phyloP scores from a whole-genome alignment of 2,329 filamentous ascomycete genomes.

The Triangularia verruculosa region DNA sequence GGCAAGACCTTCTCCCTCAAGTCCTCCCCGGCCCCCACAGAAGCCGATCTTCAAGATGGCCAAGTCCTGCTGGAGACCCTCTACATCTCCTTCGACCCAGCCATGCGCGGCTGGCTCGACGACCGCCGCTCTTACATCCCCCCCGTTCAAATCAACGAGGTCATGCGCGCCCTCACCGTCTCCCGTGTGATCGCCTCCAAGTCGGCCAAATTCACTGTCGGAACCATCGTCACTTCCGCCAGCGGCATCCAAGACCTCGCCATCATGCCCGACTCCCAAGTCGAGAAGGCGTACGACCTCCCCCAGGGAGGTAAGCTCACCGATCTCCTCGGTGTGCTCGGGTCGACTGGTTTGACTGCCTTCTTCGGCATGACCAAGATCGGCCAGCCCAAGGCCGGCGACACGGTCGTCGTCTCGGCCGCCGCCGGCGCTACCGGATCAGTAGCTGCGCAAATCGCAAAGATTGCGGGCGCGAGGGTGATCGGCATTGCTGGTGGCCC shows the following conservation, averaged over 20 bases:
- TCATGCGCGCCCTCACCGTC: slow-evolving; percentile 58
- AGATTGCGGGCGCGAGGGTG: slow-evolving; percentile 56
- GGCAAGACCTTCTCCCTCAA: slow-evolving; percentile 62
- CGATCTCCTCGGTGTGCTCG: slow-evolving; percentile 53
- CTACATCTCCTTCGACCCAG: slow-evolving; percentile 61
- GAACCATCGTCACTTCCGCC: slow-evolving; percentile 49
- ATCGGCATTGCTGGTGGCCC: slow-evolving; percentile 54
- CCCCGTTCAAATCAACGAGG: slow-evolving; percentile 57
- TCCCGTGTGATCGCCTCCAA: slow-evolving; percentile 51
- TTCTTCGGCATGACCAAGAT: slow-evolving; percentile 66
- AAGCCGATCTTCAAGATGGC: slow-evolving; percentile 47
- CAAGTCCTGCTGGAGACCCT: slow-evolving; percentile 49
- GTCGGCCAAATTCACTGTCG: slow-evolving; percentile 44
- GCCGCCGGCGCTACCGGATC: slow-evolving; percentile 66
- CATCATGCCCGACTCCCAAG: slow-evolving; percentile 45
- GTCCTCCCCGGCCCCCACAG: slow-evolving; percentile 48
- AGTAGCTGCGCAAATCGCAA: slow-evolving; percentile 65
- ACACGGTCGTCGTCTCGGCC: slow-evolving; percentile 65
- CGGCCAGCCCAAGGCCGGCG: slow-evolving; percentile 57
- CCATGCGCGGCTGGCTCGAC: slow-evolving; percentile 63
- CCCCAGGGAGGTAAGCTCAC: slow-evolving; percentile 38
- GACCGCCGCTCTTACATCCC: slow-evolving; percentile 51
- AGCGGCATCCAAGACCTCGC: slow-evolving; percentile 59
- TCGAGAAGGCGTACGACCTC: slow-evolving; percentile 29
- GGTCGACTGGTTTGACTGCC: slow-evolving; percentile 62